phyloP scores from a whole-genome alignment of 352 stramenopile species.

The Phytophthora quininea region DNA sequence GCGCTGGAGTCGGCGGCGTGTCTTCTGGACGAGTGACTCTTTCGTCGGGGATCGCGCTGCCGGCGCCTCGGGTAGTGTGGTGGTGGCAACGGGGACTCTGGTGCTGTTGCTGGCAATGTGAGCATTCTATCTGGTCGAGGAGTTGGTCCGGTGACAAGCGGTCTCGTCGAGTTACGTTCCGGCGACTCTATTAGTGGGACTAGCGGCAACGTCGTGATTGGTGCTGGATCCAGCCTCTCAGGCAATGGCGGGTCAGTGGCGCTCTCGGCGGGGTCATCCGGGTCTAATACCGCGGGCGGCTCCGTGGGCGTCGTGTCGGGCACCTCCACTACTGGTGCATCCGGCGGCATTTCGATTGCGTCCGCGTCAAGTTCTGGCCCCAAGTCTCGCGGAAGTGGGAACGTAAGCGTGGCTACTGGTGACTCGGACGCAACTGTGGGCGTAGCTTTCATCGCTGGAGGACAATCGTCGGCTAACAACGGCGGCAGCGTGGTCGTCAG shows the following conservation, averaged over 20 bases:
- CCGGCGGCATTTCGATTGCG: constrained; percentile 20
- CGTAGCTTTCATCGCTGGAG: constrained; percentile 25
- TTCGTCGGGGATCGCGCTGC: constrained; percentile 10
- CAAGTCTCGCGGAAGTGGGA: constrained; percentile 27
- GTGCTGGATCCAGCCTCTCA: constrained; percentile 16
- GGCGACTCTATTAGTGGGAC: constrained; percentile 9
- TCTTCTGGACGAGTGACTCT: constrained; percentile 19
- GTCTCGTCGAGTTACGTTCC: constrained; percentile 6
- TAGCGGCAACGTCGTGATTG: constrained; percentile 21
- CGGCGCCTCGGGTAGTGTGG: constrained; percentile 7
- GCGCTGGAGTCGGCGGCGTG: constrained; percentile 6
- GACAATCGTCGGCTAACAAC: constrained; percentile 19
- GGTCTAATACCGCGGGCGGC: constrained; percentile 16
- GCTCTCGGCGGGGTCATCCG: constrained; percentile 16
- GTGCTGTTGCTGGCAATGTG: constrained; percentile 3
- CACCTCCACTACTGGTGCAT: constrained; percentile 11
- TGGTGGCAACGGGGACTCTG: constrained; percentile 10
- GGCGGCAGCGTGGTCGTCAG: constrained; percentile 22
- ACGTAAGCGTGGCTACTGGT: constrained; percentile 24
- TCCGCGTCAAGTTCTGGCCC: constrained; percentile 13
- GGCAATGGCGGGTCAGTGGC: constrained; percentile 26
- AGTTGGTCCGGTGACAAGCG: constrained; percentile 4
- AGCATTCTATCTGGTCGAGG: constrained; percentile 5
- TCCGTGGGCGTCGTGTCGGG: constrained; percentile 21
- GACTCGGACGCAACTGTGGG: constrained; percentile 26